Conservation (phyloP, 2,329 filamentous ascomycete genomes). For the Aspergillus brunneoviolaceus region DNA sequence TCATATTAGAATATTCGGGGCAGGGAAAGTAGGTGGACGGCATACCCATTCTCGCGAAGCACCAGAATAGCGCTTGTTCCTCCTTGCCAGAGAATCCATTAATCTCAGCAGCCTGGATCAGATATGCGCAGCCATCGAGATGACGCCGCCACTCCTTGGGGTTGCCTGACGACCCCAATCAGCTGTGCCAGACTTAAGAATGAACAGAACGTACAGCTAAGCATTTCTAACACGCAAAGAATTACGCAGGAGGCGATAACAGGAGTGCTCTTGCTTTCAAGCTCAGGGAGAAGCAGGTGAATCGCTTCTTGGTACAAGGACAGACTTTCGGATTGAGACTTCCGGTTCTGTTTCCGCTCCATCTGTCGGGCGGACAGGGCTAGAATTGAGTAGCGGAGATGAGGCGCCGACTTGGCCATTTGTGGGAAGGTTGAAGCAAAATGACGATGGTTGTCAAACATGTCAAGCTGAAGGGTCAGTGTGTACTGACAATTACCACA, state of each 20-base stretch:
- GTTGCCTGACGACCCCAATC: constrained; percentile 18
- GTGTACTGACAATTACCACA: too few relatives aligned
- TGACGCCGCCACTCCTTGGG: constrained; percentile 54
- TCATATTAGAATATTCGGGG: neutral
- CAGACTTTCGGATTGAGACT: constrained; percentile 47
- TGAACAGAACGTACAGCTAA: constrained; percentile 39
- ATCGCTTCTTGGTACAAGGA: constrained; percentile 55
- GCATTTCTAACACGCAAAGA: constrained; percentile 55
- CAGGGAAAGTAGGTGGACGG: neutral
- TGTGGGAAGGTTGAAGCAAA: constrained; percentile 52
- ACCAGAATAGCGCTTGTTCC: constrained; percentile 56
- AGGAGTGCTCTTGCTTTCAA: constrained; percentile 48
- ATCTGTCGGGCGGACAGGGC: constrained; percentile 54
- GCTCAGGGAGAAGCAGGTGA: constrained; percentile 48
- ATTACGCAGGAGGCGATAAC: constrained; percentile 56
- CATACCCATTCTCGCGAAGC: constrained; percentile 54
- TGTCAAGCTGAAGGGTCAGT: constrained; percentile 45
- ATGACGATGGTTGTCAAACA: constrained; percentile 52
- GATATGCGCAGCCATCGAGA: constrained; percentile 53
- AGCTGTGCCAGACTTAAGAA: neutral
- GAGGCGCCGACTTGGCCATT: constrained; percentile 46
- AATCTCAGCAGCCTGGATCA: constrained; percentile 53
- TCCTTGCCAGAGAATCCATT: constrained; percentile 53
- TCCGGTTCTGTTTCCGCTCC: constrained; percentile 45
- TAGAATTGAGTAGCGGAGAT: constrained; percentile 52